Conservation (phyloP, 1,284 basidiomycete genomes). For the Neolentinus lepideus region DNA sequence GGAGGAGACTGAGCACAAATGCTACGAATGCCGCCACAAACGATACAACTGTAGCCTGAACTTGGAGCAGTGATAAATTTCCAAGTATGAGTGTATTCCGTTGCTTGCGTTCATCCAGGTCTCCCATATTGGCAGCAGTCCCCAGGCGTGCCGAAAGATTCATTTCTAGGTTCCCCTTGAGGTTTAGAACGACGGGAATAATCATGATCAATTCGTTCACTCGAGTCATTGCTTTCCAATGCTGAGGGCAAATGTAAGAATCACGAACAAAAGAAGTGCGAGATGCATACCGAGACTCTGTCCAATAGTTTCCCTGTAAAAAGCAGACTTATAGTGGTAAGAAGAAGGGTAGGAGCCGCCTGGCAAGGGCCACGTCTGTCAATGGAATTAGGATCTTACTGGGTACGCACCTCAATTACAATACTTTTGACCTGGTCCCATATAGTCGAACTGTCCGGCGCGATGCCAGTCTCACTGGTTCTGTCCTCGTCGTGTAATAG, state of each 20-base stretch:
- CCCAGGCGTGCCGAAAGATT: constrained; percentile 77
- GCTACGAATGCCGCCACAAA: constrained; percentile 80
- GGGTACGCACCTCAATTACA: constrained; percentile 51
- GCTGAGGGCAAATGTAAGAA: too few species aligned
- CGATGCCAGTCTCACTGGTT: constrained; percentile 19
- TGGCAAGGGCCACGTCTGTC: constrained; percentile 20
- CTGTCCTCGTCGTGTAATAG: constrained; percentile 23
- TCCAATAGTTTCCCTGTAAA: constrained; percentile 88
- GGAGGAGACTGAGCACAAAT: constrained; percentile 64
- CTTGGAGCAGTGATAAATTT: constrained; percentile 84
- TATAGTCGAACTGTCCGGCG: constrained; percentile 9
- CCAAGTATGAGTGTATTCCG: constrained; percentile 72
- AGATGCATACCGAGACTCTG: constrained; percentile 61
- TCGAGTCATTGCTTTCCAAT: constrained; percentile 84
- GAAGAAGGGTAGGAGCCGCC: constrained; percentile 67
- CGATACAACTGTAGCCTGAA: constrained; percentile 89
- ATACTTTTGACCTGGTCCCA: constrained; percentile 55
- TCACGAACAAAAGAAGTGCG: neutral
- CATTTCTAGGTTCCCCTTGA: constrained; percentile 97
- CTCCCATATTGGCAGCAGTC: constrained; percentile 80
- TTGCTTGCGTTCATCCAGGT: constrained; percentile 69
- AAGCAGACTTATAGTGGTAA: constrained; percentile 68
- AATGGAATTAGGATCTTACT: constrained; percentile 4
- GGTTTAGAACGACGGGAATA: constrained; percentile 89
- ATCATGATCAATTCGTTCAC: constrained; percentile 97